These are phyloP conservation scores for Fusarium buxicola DNA, from an alignment of 2,329 filamentous ascomycete species.

Conservation along the genomic window DNA sequence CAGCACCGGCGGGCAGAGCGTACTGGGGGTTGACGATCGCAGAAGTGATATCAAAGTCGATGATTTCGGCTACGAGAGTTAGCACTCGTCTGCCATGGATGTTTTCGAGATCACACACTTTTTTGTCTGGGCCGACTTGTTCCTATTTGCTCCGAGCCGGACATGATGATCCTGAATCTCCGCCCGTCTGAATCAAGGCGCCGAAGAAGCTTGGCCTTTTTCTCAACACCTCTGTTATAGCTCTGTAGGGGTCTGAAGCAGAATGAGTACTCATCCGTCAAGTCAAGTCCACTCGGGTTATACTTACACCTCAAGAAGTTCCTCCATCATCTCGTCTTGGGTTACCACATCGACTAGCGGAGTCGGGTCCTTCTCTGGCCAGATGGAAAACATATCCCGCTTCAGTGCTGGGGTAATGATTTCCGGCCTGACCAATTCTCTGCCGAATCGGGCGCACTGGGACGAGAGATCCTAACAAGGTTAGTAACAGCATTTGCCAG, in stretches of 20 bases:
- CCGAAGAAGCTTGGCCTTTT: slow-evolving; percentile 44
- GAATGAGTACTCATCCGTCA: slow-evolving; percentile 5
- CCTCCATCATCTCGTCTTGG: slow-evolving; percentile 50
- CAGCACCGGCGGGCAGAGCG: slow-evolving; percentile 40
- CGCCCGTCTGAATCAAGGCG: slow-evolving; percentile 45
- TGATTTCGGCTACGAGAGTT: slow-evolving; percentile 38
- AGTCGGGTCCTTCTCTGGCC: slow-evolving; percentile 45
- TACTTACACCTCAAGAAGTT: slow-evolving; percentile 46
- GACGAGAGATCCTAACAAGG: slow-evolving; percentile 42
- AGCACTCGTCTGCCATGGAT: not conserved
- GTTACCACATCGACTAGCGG: slow-evolving; percentile 49
- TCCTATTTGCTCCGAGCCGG: slow-evolving; percentile 37
- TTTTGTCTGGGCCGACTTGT: slow-evolving; percentile 39
- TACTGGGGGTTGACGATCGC: slow-evolving; percentile 47
- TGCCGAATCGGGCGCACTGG: slow-evolving; percentile 43
- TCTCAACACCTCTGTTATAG: slow-evolving; percentile 32
- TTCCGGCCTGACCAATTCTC: slow-evolving; percentile 45
- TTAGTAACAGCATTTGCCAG: slow-evolving; percentile 10
- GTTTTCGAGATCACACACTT: slow-evolving; percentile 19
- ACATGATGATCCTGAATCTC: slow-evolving; percentile 44
- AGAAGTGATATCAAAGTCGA: slow-evolving; percentile 50
- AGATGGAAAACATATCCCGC: slow-evolving; percentile 46
- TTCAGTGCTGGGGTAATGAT: slow-evolving; percentile 29
- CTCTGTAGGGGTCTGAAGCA: slow-evolving; percentile 34
- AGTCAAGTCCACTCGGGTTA: too few relatives aligned